Evolutionary conservation across 768 basidiomycete species (phyloP).

Genomic region (Agaricus blazei): DNA sequence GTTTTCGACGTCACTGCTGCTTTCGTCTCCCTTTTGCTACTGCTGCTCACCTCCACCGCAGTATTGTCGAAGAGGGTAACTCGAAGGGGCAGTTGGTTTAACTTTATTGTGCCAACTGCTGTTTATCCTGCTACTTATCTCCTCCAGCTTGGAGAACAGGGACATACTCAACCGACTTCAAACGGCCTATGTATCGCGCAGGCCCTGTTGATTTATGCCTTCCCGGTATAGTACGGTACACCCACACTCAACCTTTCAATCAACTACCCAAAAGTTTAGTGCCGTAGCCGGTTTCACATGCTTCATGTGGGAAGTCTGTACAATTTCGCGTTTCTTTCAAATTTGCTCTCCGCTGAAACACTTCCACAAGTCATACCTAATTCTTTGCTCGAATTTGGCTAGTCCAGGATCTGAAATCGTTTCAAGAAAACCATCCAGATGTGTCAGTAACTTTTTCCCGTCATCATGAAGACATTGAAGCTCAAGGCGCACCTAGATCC

Average conservation of each 20-base stretch:
- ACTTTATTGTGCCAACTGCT: conserved; percentile 17
- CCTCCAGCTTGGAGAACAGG: conserved; percentile 18
- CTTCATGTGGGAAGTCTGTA: not conserved
- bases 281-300: conserved; percentile 1
- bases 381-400: too few species aligned
- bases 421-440: too few species aligned
- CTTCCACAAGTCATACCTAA: too few species aligned
- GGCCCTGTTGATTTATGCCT: conserved; percentile 21
- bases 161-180: conserved; percentile 16
- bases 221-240: conserved; percentile 17
- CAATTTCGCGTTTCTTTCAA: too few species aligned
- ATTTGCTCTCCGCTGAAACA: too few species aligned
- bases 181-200: conserved; percentile 19
- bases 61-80: conserved; percentile 1
- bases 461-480: too few species aligned
- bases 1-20: not conserved
- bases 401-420: too few species aligned
- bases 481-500: too few species aligned
- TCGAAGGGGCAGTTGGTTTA: conserved; percentile 15
- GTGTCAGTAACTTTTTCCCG: too few species aligned
- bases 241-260: not conserved
- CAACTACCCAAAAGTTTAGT: not conserved
- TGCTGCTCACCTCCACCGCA: not conserved
- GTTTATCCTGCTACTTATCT: conserved; percentile 19
- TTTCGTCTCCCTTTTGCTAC: not conserved